phyloP scores from a whole-genome alignment of 768 basidiomycete species.

The Dioszegia hungarica region DNA sequence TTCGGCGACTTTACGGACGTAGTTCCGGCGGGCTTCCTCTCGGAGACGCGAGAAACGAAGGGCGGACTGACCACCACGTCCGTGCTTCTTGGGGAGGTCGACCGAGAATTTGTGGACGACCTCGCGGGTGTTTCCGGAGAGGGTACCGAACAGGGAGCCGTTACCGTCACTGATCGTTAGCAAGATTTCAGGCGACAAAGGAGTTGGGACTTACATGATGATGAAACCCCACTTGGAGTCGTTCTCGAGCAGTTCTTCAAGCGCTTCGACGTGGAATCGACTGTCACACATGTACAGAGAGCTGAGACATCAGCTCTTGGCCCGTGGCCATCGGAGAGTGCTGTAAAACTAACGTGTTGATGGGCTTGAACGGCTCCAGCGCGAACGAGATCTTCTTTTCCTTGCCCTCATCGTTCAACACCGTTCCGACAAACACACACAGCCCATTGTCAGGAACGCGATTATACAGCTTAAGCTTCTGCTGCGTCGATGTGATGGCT shows the following conservation, averaged over 20 bases:
- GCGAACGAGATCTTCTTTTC: conserved; percentile 99
- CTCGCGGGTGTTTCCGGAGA: conserved; percentile 95
- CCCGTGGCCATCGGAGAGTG: neutral
- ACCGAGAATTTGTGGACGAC: conserved; percentile 98
- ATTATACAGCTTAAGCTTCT: conserved; percentile 92
- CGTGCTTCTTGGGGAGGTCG: conserved; percentile 98
- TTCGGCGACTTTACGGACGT: conserved; percentile 98
- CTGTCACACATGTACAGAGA: conserved; percentile 94
- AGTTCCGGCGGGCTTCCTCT: conserved; percentile 99
- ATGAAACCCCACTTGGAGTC: conserved; percentile 99
- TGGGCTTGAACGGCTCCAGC: conserved; percentile 97
- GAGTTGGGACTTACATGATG: conserved; percentile 80
- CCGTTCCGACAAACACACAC: conserved; percentile 95
- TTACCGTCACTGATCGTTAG: conserved; percentile 53
- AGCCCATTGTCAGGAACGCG: conserved; percentile 94
- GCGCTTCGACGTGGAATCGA: conserved; percentile 89
- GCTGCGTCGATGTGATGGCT: conserved; percentile 96
- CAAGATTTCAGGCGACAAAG: neutral
- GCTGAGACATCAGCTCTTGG: conserved; percentile 36
- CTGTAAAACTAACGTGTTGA: conserved; percentile 74
- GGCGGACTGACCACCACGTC: conserved; percentile 98
- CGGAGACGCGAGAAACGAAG: conserved; percentile 98
- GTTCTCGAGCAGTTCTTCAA: conserved; percentile 92
- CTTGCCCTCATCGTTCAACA: conserved; percentile 96
- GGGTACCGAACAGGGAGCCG: conserved; percentile 89